Percentiles rank a stretch among this genome's conserved stretches.
Evolutionary conservation across 2,329 filamentous ascomycete genomes (phyloP).

Genomic region (Aspergillus neoniger): DNA sequence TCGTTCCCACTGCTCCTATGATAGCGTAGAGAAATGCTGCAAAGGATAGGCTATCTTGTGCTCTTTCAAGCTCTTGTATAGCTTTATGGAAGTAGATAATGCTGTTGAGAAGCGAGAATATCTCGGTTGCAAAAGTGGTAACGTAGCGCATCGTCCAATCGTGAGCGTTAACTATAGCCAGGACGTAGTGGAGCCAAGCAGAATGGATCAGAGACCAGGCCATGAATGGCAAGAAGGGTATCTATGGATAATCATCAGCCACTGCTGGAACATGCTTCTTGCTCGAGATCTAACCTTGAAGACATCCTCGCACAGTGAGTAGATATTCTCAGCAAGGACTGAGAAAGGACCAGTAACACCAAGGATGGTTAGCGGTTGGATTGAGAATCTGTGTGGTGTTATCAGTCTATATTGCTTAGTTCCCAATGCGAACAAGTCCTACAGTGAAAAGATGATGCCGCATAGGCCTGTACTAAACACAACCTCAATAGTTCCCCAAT

Average conservation of each 20-base stretch:
- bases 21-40: conserved; percentile 67
- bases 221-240: conserved; percentile 65
- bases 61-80: conserved; percentile 63
- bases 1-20: conserved; percentile 65
- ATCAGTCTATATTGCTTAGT: background rate
- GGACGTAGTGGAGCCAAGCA: conserved; percentile 65
- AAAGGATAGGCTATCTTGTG: conserved; percentile 58
- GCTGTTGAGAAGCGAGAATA: conserved; percentile 67
- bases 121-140: conserved; percentile 66
- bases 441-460: conserved; percentile 64
- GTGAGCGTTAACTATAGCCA: conserved; percentile 67
- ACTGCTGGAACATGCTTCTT: background rate
- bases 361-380: conserved; percentile 66
- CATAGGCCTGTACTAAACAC: conserved; percentile 67
- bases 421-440: background rate
- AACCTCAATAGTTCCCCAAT: conserved; percentile 68
- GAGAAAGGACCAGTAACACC: conserved; percentile 68
- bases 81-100: conserved; percentile 71
- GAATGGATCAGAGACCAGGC: conserved; percentile 68
- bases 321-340: conserved; percentile 67
- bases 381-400: conserved; percentile 50
- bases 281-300: conserved; percentile 51
- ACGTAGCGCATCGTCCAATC: conserved; percentile 73
- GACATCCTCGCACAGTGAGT: conserved; percentile 56
- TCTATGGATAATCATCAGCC: too few relatives aligned